Percentiles rank a stretch among this genome's conserved stretches.
Conservation (phyloP, 2,329 filamentous ascomycete genomes). For the Penicillium janthinellum region DNA sequence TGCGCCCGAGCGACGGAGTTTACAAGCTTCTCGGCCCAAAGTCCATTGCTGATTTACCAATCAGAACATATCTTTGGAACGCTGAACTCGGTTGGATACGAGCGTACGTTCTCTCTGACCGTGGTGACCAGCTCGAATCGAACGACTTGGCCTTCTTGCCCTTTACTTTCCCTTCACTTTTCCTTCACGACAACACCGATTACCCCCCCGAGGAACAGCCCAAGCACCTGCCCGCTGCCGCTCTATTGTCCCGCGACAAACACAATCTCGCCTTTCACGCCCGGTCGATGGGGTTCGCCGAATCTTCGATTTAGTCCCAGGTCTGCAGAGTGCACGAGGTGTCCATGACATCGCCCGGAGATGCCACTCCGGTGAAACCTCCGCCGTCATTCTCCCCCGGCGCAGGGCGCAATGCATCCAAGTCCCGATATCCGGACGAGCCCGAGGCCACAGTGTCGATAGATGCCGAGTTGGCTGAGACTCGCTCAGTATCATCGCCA, state of each 20-base stretch:
- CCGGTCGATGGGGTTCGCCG: constrained; percentile 36
- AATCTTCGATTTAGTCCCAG: constrained; percentile 21
- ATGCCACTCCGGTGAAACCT: constrained; percentile 67
- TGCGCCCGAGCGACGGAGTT: constrained; percentile 8
- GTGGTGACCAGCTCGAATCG: constrained; percentile 17
- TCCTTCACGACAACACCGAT: constrained; percentile 19
- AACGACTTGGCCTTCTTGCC: constrained; percentile 16
- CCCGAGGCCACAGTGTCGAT: constrained; percentile 54
- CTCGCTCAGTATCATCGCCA: constrained; percentile 59
- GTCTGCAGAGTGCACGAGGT: constrained; percentile 34
- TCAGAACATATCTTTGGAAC: neutral
- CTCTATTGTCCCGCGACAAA: neutral
- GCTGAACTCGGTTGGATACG: neutral
- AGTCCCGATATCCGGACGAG: constrained; percentile 56
- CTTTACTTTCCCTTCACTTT: neutral
- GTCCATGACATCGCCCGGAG: constrained; percentile 69
- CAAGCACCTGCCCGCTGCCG: constrained; percentile 4
- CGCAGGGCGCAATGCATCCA: constrained; percentile 62
- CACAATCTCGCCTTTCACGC: neutral
- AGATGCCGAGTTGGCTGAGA: constrained; percentile 51
- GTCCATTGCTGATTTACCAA: neutral
- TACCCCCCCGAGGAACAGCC: constrained; percentile 8
- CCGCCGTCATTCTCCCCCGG: constrained; percentile 70
- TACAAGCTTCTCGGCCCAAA: constrained; percentile 5
- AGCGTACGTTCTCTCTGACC: constrained; percentile 1